Evolutionary conservation across 2,329 filamentous ascomycete genomes (phyloP).

Genomic region (Neonectria coccinea): DNA sequence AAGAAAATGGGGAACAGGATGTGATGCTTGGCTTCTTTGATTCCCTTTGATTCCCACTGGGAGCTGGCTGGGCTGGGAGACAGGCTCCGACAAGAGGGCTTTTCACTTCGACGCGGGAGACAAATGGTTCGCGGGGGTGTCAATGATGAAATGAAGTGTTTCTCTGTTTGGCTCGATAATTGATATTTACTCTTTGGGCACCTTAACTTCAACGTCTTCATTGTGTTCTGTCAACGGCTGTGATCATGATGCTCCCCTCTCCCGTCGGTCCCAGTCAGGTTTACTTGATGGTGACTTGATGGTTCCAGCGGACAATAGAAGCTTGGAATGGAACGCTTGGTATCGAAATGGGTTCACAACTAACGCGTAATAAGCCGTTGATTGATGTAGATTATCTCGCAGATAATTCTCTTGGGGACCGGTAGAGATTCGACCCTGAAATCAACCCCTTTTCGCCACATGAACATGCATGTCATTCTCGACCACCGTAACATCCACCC

Average conservation of each 20-base stretch:
- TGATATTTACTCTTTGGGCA: conserved; percentile 22
- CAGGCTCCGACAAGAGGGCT: conserved; percentile 29
- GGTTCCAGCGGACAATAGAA: neutral
- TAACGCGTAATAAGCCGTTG: neutral
- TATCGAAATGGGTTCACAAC: neutral
- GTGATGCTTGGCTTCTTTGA: conserved; percentile 31
- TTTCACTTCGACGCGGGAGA: conserved; percentile 23
- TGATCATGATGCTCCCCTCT: neutral
- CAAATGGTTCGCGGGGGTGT: conserved; percentile 36
- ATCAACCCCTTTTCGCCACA: neutral
- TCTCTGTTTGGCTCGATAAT: conserved; percentile 34
- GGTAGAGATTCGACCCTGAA: neutral
- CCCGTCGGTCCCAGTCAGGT: neutral
- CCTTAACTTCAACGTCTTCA: neutral
- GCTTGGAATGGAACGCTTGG: neutral
- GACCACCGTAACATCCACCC: neutral
- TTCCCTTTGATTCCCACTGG: conserved; percentile 25
- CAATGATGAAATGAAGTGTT: conserved; percentile 48
- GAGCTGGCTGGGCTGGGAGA: conserved; percentile 35
- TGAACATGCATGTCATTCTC: neutral
- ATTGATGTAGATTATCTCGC: neutral
- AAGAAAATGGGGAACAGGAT: conserved; percentile 20
- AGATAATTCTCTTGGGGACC: neutral
- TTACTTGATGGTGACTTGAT: neutral
- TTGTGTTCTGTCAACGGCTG: neutral